These are phyloP conservation scores for Corymbia maculata DNA, from an alignment of 345 rosid species.

Conservation along the genomic window DNA sequence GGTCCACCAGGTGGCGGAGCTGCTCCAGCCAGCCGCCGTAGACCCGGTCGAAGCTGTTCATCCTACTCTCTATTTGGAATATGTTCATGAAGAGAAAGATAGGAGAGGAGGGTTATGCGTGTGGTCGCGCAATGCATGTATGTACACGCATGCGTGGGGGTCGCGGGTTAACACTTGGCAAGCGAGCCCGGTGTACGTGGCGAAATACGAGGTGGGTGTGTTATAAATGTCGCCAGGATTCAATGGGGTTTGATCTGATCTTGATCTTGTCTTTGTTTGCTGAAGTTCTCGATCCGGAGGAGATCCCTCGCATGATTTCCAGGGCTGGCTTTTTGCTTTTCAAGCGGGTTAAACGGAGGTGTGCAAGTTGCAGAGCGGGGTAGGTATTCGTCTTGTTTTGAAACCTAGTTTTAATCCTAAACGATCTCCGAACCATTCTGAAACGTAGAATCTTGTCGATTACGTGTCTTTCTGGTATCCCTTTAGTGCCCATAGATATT, in stretches of 20 bases:
- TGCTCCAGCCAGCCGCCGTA: slow-evolving; percentile 55
- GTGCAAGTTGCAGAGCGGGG: neutral
- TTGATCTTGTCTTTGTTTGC: neutral
- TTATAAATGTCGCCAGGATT: neutral
- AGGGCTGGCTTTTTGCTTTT: neutral
- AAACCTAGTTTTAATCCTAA: neutral
- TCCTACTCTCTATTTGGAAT: neutral
- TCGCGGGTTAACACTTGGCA: neutral
- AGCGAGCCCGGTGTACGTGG: neutral
- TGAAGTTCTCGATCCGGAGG: neutral
- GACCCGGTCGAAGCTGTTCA: slow-evolving; percentile 34
- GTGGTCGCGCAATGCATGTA: neutral
- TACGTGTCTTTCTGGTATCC: neutral
- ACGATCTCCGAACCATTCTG: neutral
- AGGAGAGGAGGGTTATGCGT: neutral
- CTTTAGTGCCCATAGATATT: neutral
- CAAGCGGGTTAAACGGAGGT: neutral
- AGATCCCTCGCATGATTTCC: neutral
- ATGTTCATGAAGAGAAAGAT: no score
- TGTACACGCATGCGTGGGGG: neutral
- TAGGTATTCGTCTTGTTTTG: neutral
- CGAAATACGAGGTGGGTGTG: neutral
- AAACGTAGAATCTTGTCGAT: neutral
- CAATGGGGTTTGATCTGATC: neutral
- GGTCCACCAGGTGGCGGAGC: slow-evolving; percentile 35